Percentiles rank a stretch among this genome's conserved stretches.
Conservation (phyloP, 2,329 filamentous ascomycete species). For the Macroventuria anomochaeta region DNA sequence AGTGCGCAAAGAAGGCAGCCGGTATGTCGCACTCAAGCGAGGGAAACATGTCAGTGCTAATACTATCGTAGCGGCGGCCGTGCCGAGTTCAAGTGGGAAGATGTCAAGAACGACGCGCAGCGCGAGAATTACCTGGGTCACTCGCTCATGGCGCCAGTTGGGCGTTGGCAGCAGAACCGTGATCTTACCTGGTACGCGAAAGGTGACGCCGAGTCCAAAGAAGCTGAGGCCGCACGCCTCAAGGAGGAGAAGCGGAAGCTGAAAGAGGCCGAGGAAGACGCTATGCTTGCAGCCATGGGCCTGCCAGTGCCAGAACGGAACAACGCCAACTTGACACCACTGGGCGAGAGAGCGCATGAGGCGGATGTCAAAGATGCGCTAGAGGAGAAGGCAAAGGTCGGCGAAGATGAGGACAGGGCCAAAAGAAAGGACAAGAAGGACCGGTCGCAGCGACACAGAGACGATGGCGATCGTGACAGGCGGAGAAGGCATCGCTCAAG, state of each 20-base stretch:
- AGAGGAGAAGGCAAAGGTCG: constrained; percentile 55
- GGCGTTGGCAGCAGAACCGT: constrained; percentile 85
- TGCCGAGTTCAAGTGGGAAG: constrained; percentile 95
- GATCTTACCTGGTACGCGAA: constrained; percentile 72
- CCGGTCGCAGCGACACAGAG: constrained; percentile 32
- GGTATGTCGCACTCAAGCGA: constrained; percentile 51
- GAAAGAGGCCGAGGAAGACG: constrained; percentile 93
- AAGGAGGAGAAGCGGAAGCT: constrained; percentile 77
- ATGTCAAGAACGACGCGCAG: constrained; percentile 84
- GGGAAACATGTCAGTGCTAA: background rate
- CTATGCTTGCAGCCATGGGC: constrained; percentile 81
- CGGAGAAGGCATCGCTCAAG: constrained; percentile 35
- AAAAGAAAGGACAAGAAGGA: constrained; percentile 33
- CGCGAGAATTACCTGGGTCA: constrained; percentile 93
- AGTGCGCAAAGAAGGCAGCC: constrained; percentile 86
- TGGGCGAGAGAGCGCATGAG: constrained; percentile 61
- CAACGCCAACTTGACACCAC: constrained; percentile 68
- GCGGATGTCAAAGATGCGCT: constrained; percentile 64
- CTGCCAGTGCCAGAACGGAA: constrained; percentile 71
- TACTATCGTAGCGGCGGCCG: constrained; percentile 69
- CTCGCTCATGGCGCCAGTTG: constrained; percentile 88
- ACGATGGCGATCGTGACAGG: constrained; percentile 32
- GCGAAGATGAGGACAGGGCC: constrained; percentile 31
- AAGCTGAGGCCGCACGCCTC: constrained; percentile 63
- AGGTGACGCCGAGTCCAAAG: constrained; percentile 61